These are phyloP conservation scores for Ogataea corticis DNA, from an alignment of 805 yeast species.

Conservation along the genomic window DNA sequence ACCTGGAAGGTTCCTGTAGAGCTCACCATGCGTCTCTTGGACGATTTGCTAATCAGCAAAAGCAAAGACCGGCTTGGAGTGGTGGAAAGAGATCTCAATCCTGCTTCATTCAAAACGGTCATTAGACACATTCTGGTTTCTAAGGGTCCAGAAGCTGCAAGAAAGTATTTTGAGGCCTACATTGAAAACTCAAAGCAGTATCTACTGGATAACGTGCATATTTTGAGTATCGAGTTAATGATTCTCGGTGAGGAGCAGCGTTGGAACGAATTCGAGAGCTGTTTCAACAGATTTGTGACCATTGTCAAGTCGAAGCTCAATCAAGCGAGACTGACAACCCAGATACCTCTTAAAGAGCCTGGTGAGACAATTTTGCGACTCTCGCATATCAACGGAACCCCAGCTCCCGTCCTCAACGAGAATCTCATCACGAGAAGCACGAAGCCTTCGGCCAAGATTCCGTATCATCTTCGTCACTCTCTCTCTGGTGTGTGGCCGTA, in stretches of 20 bases:
- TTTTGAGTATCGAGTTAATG: slow-evolving; percentile 29
- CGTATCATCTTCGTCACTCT: slow-evolving; percentile 27
- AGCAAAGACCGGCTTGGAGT: slow-evolving; percentile 24
- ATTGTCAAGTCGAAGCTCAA: slow-evolving; percentile 19
- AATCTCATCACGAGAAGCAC: slow-evolving; percentile 3
- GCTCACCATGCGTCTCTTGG: slow-evolving; percentile 21
- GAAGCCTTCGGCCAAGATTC: slow-evolving; percentile 17
- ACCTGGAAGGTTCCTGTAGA: slow-evolving; percentile 21
- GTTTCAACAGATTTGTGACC: slow-evolving; percentile 26
- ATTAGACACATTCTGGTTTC: slow-evolving; percentile 21
- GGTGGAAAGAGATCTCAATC: slow-evolving; percentile 26
- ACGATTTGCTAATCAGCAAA: slow-evolving; percentile 25
- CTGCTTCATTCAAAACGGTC: slow-evolving; percentile 26
- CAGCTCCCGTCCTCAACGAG: slow-evolving; percentile 19
- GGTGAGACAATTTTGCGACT: slow-evolving; percentile 5
- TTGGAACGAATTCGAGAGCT: slow-evolving; percentile 34
- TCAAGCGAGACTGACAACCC: slow-evolving; percentile 15
- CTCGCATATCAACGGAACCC: slow-evolving; percentile 3
- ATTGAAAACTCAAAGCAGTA: slow-evolving; percentile 25
- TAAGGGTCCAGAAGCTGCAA: slow-evolving; percentile 24
- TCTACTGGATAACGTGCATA: slow-evolving; percentile 29
- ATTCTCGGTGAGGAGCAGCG: slow-evolving; percentile 33
- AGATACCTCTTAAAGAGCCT: slow-evolving; percentile 4
- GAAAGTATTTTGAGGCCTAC: slow-evolving; percentile 32
- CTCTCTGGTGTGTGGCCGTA: slow-evolving; percentile 32